phyloP scores from a whole-genome alignment of 139 green algal genomes.

The Tetradesmus obliquus region DNA sequence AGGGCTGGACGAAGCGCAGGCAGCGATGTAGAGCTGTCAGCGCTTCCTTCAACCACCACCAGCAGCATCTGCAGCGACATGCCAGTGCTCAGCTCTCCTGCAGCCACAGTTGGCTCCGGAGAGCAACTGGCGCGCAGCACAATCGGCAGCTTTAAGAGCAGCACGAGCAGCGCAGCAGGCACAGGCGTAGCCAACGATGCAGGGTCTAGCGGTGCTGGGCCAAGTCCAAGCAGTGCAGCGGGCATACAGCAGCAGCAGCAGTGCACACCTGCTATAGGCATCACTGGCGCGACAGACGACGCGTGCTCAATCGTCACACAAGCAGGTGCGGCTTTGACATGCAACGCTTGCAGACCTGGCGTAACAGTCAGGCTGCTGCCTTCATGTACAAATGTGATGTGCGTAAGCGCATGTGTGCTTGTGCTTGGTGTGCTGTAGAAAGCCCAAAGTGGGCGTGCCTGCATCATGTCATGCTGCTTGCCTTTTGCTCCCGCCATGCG shows the following conservation, averaged over 20 bases:
- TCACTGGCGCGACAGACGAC: background rate
- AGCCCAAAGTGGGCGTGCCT: background rate
- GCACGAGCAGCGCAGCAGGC: constrained; percentile 5
- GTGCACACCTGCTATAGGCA: background rate
- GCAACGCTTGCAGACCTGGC: no score
- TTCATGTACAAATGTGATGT: background rate
- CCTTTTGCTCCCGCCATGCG: no score
- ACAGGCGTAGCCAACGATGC: background rate
- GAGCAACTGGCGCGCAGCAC: background rate
- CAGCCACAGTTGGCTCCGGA: background rate
- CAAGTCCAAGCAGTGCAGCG: background rate
- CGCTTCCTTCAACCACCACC: background rate
- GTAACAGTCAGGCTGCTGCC: no score
- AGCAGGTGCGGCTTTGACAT: background rate
- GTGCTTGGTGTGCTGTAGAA: background rate
- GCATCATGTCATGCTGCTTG: background rate
- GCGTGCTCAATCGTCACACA: constrained; percentile 1
- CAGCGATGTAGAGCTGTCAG: constrained; percentile 29
- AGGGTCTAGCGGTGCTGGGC: background rate
- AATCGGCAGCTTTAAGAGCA: background rate
- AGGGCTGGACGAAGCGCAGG: constrained; percentile 8
- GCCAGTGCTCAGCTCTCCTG: background rate
- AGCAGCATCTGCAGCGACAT: background rate
- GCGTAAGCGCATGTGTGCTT: background rate
- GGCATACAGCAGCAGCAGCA: background rate